Percentiles rank a stretch among this genome's conserved stretches.
phyloP scores from a whole-genome alignment of 495 filamentous ascomycete genomes.

The Astrothelium macrocarpum region DNA sequence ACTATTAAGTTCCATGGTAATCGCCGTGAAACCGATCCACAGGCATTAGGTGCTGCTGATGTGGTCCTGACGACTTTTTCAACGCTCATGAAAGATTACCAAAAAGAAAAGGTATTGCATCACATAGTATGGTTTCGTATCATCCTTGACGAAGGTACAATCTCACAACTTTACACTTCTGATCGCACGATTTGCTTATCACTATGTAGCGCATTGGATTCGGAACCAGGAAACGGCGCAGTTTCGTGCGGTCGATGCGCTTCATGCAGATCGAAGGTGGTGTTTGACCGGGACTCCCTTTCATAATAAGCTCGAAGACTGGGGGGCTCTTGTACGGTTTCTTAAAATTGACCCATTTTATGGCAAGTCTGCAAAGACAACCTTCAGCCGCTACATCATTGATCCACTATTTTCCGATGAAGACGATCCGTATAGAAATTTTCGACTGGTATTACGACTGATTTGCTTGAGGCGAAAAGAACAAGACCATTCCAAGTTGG shows the following conservation, averaged over 20 bases:
- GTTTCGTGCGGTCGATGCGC: neutral
- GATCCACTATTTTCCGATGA: conserved; percentile 4
- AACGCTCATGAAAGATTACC: neutral
- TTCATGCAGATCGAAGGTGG: neutral
- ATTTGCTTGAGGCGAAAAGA: neutral
- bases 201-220: neutral
- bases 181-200: neutral
- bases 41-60: neutral
- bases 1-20: neutral
- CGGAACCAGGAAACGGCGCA: neutral
- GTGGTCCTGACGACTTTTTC: neutral
- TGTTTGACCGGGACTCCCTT: conserved; percentile 3
- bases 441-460: neutral
- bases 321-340: neutral
- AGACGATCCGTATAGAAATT: neutral
- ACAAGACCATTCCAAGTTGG: neutral
- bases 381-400: neutral
- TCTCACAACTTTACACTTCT: neutral
- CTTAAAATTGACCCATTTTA: neutral
- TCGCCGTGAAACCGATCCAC: neutral
- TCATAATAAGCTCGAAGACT: neutral
- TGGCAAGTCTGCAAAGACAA: neutral
- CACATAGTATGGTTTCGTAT: conserved; percentile 1
- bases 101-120: neutral
- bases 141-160: neutral